Percentiles rank a stretch among this genome's conserved stretches.
These are phyloP conservation scores for Colletotrichum sp. DNA, from an alignment of 2,329 filamentous ascomycete species.

Conservation along the genomic window DNA sequence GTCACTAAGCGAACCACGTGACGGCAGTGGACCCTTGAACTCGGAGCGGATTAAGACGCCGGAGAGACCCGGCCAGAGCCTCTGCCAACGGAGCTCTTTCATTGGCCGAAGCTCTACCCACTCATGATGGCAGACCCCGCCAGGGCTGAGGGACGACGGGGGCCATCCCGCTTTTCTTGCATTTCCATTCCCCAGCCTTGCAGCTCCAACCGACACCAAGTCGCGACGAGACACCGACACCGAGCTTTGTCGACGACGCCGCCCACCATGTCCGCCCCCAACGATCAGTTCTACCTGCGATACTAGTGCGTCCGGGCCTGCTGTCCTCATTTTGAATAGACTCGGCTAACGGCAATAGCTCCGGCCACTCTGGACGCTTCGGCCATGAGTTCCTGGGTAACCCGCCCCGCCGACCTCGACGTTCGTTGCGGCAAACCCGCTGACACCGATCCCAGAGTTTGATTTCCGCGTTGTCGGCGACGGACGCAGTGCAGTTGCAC, in stretches of 20 bases:
- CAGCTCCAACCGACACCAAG: conserved; percentile 13
- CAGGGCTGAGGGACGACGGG: conserved; percentile 10
- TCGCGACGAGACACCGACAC: conserved; percentile 23
- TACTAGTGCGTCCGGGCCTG: conserved; percentile 79
- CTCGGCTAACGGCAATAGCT: conserved; percentile 60
- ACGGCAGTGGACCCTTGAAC: conserved; percentile 12
- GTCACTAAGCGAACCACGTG: conserved; percentile 46
- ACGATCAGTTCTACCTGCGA: conserved; percentile 91
- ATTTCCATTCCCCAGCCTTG: conserved; percentile 22
- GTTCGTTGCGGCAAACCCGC: background rate
- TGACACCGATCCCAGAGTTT: conserved; percentile 70
- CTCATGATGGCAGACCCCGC: background rate
- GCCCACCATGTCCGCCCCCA: conserved; percentile 65
- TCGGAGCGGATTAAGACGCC: conserved; percentile 19
- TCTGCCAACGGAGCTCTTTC: background rate
- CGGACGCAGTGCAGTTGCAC: conserved; percentile 88
- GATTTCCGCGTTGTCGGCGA: conserved; percentile 94
- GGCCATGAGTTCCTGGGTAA: conserved; percentile 96
- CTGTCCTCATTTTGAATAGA: rapidly evolving
- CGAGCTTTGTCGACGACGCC: conserved; percentile 9
- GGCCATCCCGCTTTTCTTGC: conserved; percentile 13
- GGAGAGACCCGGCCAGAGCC: background rate
- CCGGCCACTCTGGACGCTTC: conserved; percentile 95
- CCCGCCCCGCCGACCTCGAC: conserved; percentile 22
- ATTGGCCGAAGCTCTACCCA: conserved; percentile 11